Percentiles rank a stretch among this genome's conserved stretches.
Conservation (phyloP, 805 yeast species). For the Yamadazyma scolyti region DNA sequence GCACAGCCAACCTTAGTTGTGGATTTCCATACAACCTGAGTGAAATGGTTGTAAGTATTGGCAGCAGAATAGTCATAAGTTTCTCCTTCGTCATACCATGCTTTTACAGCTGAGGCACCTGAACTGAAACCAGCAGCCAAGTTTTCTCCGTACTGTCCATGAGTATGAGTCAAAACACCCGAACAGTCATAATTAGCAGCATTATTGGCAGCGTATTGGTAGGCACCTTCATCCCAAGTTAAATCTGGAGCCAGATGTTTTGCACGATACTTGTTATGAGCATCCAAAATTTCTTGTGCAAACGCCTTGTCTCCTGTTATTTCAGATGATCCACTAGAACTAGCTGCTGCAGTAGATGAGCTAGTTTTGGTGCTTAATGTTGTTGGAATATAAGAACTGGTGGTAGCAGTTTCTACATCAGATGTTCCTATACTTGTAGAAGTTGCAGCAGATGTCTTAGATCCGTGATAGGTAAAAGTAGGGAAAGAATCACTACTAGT, state of each 20-base stretch:
- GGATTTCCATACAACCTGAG: constrained; percentile 73
- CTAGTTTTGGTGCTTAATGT: constrained; percentile 4
- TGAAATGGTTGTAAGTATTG: constrained; percentile 56
- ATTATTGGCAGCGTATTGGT: constrained; percentile 48
- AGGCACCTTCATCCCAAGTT: constrained; percentile 54
- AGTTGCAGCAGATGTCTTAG: constrained; percentile 7
- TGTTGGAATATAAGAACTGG: constrained; percentile 2
- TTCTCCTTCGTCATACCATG: constrained; percentile 40
- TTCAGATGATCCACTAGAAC: constrained; percentile 3
- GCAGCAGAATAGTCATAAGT: constrained; percentile 28
- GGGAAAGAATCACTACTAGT: constrained; percentile 12
- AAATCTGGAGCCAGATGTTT: constrained; percentile 49
- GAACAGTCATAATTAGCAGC: constrained; percentile 48
- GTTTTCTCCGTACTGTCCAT: constrained; percentile 39
- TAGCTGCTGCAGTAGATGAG: constrained; percentile 5
- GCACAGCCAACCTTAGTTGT: constrained; percentile 73
- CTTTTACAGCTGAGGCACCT: constrained; percentile 30
- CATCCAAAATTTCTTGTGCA: constrained; percentile 45
- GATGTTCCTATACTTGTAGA: constrained; percentile 2
- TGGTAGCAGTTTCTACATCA: constrained; percentile 9
- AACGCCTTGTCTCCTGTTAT: constrained; percentile 26
- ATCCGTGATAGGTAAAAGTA: constrained; percentile 7
- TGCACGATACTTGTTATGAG: constrained; percentile 59
- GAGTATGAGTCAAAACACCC: constrained; percentile 35
- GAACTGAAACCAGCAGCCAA: constrained; percentile 33